Evolutionary conservation across 441 rosid genomes (phyloP), one percentile per base, ranked within the genome.

Genomic region (Adansonia madagascariensis): DNA sequence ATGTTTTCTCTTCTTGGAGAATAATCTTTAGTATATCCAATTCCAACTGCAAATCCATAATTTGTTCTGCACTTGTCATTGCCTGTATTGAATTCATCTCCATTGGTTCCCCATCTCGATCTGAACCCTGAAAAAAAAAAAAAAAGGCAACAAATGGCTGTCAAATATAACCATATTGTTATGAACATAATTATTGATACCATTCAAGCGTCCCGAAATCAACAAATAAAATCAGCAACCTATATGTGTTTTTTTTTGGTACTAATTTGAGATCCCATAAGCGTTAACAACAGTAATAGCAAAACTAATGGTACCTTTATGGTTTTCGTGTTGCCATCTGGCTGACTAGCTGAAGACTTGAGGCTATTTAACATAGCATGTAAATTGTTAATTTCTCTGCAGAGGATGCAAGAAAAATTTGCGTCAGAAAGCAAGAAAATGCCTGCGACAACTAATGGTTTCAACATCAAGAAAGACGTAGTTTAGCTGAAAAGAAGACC

Each of bases 21-120:
- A 97, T 88, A 79, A 89, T 88, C 87, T 91, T 94, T 43, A 90
- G 57, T 79, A 97, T 89, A 84, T 97, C 98, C 81, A 89, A 80
- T 88, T 97, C 99, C 74, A 97, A 88, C 86, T 92, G 98, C 81
- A 94, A 85, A 86, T 90, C 85, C 88, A 93, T 83, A 82, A 91
- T 82, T 82, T 90, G 90, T 84, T 92, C 98, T 2, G 75, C 86
- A 68, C 84, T 80, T 71, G 88, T 85, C 86, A 77, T 84, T 78
- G 74, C 70, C 78, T 84, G 85, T 76, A 77, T 69, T 73, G 78
- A 61, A 78, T 77, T 80, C 65, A 77, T 80, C 78, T 80, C 81
- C 18, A 77, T 80, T 63, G 52, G 77, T 74, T 67, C 55, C 79
- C 78, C 83, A 79, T 72, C 82, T 59, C 77, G 86, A 81, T 74